A percentile compares a stretch with the other conserved stretches of the same genome.
These are phyloP conservation scores for Sungouiozyma intestinalis DNA, from an alignment of 805 yeast genomes.

Conservation along the genomic window DNA sequence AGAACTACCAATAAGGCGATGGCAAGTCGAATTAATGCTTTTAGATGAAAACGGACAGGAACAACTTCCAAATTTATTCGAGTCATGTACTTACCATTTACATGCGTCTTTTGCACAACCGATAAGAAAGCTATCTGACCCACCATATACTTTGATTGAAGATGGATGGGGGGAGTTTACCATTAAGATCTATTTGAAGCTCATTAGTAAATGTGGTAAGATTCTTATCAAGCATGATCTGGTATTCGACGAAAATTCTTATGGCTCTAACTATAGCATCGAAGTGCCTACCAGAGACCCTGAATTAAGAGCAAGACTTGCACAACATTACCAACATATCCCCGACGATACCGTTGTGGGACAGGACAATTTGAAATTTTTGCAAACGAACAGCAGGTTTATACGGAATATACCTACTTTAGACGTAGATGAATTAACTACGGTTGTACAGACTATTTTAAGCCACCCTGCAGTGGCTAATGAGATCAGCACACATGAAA, in stretches of 20 bases:
- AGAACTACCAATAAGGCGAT: conserved; percentile 81
- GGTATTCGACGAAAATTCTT: conserved; percentile 64
- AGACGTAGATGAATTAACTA: conserved; percentile 20
- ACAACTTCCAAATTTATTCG: conserved; percentile 71
- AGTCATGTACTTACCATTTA: conserved; percentile 75
- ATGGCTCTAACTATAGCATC: conserved; percentile 64
- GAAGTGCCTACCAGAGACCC: conserved; percentile 64
- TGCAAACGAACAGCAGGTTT: background rate
- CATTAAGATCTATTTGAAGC: conserved; percentile 60
- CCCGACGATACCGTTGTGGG: background rate
- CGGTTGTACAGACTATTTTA: conserved; percentile 17
- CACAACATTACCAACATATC: conserved; percentile 50
- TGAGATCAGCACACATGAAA: conserved; percentile 13
- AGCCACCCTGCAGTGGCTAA: conserved; percentile 18
- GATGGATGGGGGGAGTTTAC: conserved; percentile 98
- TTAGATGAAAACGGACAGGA: conserved; percentile 71
- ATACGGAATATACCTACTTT: conserved; percentile 1
- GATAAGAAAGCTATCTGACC: conserved; percentile 54
- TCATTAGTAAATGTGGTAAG: conserved; percentile 75
- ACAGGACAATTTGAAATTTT: background rate
- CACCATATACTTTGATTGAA: conserved; percentile 79
- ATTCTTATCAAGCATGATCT: conserved; percentile 73
- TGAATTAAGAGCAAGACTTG: conserved; percentile 50
- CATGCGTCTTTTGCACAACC: conserved; percentile 93
- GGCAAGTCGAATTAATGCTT: conserved; percentile 69